A percentile compares a stretch with the other conserved stretches of the same genome.
Evolutionary conservation across 2,329 filamentous ascomycete genomes (phyloP).

Genomic region (Juglanconis sp.): DNA sequence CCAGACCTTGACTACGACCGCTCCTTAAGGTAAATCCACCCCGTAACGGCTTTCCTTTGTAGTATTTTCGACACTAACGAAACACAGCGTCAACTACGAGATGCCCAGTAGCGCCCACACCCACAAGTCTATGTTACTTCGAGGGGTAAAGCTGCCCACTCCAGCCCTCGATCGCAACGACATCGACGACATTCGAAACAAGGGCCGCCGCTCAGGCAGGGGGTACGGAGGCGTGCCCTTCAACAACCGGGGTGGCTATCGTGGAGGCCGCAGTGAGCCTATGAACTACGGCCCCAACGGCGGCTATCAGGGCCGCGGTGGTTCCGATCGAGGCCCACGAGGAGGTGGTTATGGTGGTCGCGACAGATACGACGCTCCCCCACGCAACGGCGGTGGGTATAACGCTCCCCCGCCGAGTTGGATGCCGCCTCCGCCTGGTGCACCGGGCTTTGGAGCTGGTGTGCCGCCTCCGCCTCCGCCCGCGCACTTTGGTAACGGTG

Average conservation of each 20-base stretch:
- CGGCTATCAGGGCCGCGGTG: constrained; percentile 17
- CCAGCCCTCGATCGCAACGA: constrained; percentile 74
- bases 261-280: constrained; percentile 42
- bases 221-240: constrained; percentile 67
- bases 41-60: neutral
- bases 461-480: constrained; percentile 45
- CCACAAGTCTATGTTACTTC: constrained; percentile 93
- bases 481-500: constrained; percentile 24
- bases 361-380: constrained; percentile 19
- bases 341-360: constrained; percentile 14
- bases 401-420: constrained; percentile 30
- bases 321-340: constrained; percentile 7
- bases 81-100: constrained; percentile 73
- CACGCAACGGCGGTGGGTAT: constrained; percentile 20
- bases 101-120: constrained; percentile 69
- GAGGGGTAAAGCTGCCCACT: constrained; percentile 71
- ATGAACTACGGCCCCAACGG: constrained; percentile 49
- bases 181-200: constrained; percentile 67
- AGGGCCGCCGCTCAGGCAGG: constrained; percentile 64
- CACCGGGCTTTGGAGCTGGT: constrained; percentile 39
- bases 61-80: constrained; percentile 26
- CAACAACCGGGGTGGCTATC: constrained; percentile 27
- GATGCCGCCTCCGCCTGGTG: constrained; percentile 44
- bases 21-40: constrained; percentile 68
- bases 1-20: constrained; percentile 80